Base-by-base conservation (phyloP, 2,329 filamentous ascomycete species). In the Phoma herbarum region DNA sequence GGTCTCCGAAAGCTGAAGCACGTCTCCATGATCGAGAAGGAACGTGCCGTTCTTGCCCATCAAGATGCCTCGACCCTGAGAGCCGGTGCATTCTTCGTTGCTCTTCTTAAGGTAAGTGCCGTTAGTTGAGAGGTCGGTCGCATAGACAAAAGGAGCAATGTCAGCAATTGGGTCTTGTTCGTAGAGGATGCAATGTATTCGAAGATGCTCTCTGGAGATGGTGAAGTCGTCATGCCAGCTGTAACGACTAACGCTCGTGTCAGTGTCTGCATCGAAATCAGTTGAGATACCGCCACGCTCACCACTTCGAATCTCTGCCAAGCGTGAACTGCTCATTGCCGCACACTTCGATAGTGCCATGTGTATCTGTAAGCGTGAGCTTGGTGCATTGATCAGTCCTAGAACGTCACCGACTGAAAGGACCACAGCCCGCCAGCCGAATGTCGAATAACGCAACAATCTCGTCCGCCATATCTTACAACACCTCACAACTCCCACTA, bases 111-210 rank as follows among this genome's bases (percentile, higher is more conserved):
- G 53, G 22, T 68, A 64, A 7, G 80, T 79, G 7, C 78, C 72
- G 57, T 83, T 83, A 33, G 70, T 71, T 0, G 82, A 84, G 2
- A 82, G 47, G 51, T 82, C 78, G 37, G 80, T 76, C 14, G 75
- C 77, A 62, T 83, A 84, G 2, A 84, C 75, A 53, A 84, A 75
- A 5, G 82, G 81, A 3, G 76, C 67, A 11, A 82, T 74, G 2
- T 63, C 59, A 11, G 72, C 62, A 23, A 68, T 54, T 14, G 68
- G 66, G 25, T 76, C 67, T 53, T 79, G 72, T 31, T 81, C 81
- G 57, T 79, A 83, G 1, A 81, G 52, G 46, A 83, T 75, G 63
- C 80, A 81, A 61, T 81, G 79, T 42, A 83, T 71, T 22, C 75
- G 75, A 16, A 83, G 62, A 70, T 84, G 82, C 52, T 75, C 73